phyloP scores from a whole-genome alignment of 495 filamentous ascomycete species.

The Astrothelium macrocarpum region DNA sequence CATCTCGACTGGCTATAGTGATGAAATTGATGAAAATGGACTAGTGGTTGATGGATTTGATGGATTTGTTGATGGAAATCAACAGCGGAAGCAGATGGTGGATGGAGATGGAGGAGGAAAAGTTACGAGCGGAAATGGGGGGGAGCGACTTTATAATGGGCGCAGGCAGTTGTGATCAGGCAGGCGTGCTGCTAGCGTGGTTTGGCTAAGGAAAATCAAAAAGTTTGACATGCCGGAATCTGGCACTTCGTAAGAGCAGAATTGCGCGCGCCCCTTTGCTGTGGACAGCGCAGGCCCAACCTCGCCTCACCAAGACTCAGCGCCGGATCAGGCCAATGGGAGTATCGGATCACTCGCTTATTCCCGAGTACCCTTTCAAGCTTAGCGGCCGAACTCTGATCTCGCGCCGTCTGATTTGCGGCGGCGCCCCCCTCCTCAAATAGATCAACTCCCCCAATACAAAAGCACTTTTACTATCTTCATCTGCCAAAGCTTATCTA shows the following conservation, averaged over 20 bases:
- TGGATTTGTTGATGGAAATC: constrained; percentile 9
- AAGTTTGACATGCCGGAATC: constrained; percentile 13
- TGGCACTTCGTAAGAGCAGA: constrained; percentile 9
- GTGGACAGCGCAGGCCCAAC: neutral
- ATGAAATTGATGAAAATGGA: constrained; percentile 28
- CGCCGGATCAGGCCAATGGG: constrained; percentile 9
- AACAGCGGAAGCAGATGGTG: constrained; percentile 7
- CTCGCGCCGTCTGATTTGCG: constrained; percentile 3
- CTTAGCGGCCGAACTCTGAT: neutral
- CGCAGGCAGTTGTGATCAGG: constrained; percentile 6
- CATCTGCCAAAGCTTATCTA: constrained; percentile 13
- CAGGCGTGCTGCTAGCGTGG: constrained; percentile 7
- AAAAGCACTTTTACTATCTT: constrained; percentile 6
- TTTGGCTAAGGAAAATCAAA: constrained; percentile 8
- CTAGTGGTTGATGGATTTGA: neutral
- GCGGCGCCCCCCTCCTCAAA: constrained; percentile 7
- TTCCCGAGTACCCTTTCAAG: neutral
- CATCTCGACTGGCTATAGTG: constrained; percentile 53
- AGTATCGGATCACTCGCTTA: constrained; percentile 5
- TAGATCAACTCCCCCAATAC: constrained; percentile 9
- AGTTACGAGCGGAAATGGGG: constrained; percentile 33
- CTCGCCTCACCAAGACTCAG: constrained; percentile 5
- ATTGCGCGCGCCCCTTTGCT: neutral
- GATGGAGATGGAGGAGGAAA: constrained; percentile 15
- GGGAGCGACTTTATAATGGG: constrained; percentile 1